Evolutionary conservation across 768 basidiomycete genomes (phyloP).

Genomic region (Psilocybe tampanensis): DNA sequence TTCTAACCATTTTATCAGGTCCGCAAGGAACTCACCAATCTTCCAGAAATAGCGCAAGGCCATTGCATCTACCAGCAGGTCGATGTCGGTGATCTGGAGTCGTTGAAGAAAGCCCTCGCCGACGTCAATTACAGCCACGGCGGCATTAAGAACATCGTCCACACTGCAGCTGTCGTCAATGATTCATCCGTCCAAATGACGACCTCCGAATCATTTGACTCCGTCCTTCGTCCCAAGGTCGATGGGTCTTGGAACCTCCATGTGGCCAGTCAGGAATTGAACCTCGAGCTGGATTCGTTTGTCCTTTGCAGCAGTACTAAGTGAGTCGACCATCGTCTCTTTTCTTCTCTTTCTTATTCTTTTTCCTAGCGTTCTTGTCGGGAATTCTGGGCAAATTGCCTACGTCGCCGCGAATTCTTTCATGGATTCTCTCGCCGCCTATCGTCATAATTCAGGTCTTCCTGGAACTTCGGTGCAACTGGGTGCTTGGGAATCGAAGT

Average conservation of each 20-base stretch:
- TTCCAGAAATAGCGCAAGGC: slow-evolving; percentile 13
- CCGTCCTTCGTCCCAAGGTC: slow-evolving; percentile 29
- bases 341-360: not conserved
- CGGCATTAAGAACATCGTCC: slow-evolving; percentile 29
- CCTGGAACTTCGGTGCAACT: slow-evolving; percentile 31
- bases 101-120: slow-evolving; percentile 22
- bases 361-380: slow-evolving; percentile 25
- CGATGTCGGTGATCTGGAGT: slow-evolving; percentile 24
- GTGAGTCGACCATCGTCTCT: slow-evolving; percentile 18
- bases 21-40: slow-evolving; percentile 15
- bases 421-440: slow-evolving; percentile 31
- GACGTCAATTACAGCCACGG: slow-evolving; percentile 21
- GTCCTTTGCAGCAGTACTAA: slow-evolving; percentile 32
- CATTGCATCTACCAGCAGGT: slow-evolving; percentile 27
- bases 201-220: slow-evolving; percentile 22
- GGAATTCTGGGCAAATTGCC: slow-evolving; percentile 29
- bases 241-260: slow-evolving; percentile 35
- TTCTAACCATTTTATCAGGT: slow-evolving; percentile 16
- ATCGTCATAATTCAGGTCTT: slow-evolving; percentile 27
- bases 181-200: slow-evolving; percentile 27
- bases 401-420: slow-evolving; percentile 32
- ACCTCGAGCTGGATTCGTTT: slow-evolving; percentile 29
- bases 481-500: slow-evolving; percentile 32
- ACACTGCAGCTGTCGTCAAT: slow-evolving; percentile 29
- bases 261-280: slow-evolving; percentile 26